A percentile compares a stretch with the other conserved stretches of the same genome.
Evolutionary conservation across 768 basidiomycete species (phyloP).

Genomic region (Ramaria rubella): DNA sequence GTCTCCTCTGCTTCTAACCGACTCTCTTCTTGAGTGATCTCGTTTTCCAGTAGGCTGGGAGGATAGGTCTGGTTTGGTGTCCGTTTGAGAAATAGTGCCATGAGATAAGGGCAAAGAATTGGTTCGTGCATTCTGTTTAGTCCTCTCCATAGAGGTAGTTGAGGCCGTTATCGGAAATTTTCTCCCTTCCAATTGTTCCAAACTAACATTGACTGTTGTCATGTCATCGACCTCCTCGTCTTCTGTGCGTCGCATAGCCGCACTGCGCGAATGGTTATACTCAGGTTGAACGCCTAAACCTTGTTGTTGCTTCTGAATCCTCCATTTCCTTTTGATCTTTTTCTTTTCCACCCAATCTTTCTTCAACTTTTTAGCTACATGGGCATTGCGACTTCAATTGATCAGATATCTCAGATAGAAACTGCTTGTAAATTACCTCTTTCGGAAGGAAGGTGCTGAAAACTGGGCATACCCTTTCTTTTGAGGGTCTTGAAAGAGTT

Average conservation of each 20-base stretch:
- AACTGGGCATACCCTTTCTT: constrained; percentile 61
- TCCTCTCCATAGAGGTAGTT: neutral
- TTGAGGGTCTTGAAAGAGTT: constrained; percentile 24
- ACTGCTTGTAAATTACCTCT: constrained; percentile 42
- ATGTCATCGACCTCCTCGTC: constrained; percentile 1
- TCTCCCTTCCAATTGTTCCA: neutral
- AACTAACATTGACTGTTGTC: constrained; percentile 4
- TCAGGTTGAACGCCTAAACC: constrained; percentile 21
- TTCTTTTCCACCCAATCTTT: constrained; percentile 69
- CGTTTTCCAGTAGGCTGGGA: neutral
- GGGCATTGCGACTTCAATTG: neutral
- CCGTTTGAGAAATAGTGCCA: neutral
- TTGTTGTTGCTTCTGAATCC: constrained; percentile 54
- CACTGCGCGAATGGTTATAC: constrained; percentile 5
- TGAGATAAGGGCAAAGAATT: neutral
- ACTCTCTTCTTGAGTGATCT: neutral
- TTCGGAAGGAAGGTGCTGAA: constrained; percentile 55
- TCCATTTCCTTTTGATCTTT: constrained; percentile 78
- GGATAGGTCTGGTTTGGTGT: neutral
- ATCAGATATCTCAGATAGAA: constrained; percentile 8
- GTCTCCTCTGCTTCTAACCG: neutral
- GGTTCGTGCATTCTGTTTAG: neutral
- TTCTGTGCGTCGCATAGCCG: constrained; percentile 10
- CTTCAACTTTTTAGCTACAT: constrained; percentile 72
- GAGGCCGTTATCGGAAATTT: neutral